These are phyloP conservation scores for Coelastrella sp. DNA, from an alignment of 139 green algal genomes.

Conservation along the genomic window DNA sequence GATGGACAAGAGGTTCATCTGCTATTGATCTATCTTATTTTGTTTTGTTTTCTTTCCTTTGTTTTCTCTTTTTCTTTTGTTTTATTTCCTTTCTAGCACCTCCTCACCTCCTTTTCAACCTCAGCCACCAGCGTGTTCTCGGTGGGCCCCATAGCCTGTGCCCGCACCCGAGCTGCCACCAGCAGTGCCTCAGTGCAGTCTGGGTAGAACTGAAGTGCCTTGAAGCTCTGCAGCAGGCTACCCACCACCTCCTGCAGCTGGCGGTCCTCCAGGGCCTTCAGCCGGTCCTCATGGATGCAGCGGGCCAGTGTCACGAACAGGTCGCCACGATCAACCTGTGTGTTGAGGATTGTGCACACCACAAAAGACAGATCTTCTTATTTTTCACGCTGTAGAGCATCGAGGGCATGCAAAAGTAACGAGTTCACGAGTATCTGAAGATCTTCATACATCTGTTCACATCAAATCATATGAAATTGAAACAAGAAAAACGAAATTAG, in stretches of 20 bases:
- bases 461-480: too few relatives aligned
- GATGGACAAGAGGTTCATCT: neutral
- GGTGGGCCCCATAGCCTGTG: neutral
- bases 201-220: constrained; percentile 44
- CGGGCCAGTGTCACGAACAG: constrained; percentile 43
- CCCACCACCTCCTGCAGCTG: constrained; percentile 25
- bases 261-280: constrained; percentile 19
- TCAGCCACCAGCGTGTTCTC: constrained; percentile 31
- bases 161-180: constrained; percentile 8
- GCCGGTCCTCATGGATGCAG: constrained; percentile 42
- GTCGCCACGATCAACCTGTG: constrained; percentile 40
- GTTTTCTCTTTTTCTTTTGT: too few relatives aligned
- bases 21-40: too few relatives aligned
- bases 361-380: too few relatives aligned
- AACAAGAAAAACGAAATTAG: too few relatives aligned
- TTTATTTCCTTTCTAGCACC: neutral
- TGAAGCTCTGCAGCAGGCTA: constrained; percentile 38
- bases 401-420: neutral
- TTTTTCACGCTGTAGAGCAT: too few relatives aligned
- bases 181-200: constrained; percentile 50
- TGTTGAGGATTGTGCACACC: neutral
- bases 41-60: too few relatives aligned
- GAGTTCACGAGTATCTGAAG: too few relatives aligned
- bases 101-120: constrained; percentile 38
- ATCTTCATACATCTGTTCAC: too few relatives aligned